These are phyloP conservation scores for Clonostachys solani DNA, from an alignment of 2,329 filamentous ascomycete genomes.

Conservation along the genomic window DNA sequence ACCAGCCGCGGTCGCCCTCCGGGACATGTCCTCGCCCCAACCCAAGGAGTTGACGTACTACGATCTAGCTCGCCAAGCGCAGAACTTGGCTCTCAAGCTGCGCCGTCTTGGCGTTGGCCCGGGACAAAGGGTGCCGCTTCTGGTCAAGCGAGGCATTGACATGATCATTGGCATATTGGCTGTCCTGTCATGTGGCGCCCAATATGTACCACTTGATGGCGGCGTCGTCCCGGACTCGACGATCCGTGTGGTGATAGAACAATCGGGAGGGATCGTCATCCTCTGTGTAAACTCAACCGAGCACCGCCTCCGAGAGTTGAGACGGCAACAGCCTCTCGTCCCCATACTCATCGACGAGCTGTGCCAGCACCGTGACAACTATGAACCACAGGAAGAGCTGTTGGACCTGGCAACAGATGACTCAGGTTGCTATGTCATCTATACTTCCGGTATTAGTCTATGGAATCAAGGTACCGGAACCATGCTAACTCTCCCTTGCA, in stretches of 20 bases:
- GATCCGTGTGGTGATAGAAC: constrained; percentile 41
- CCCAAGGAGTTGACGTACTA: constrained; percentile 34
- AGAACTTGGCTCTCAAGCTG: constrained; percentile 34
- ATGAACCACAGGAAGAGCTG: constrained; percentile 6
- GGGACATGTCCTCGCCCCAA: constrained; percentile 21
- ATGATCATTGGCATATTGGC: constrained; percentile 55
- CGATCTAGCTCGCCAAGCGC: constrained; percentile 35
- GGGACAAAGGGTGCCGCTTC: constrained; percentile 45
- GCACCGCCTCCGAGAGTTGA: constrained; percentile 21
- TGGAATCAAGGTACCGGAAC: neutral
- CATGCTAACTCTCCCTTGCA: constrained; percentile 5
- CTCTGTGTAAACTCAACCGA: constrained; percentile 39
- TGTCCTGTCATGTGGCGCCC: constrained; percentile 50
- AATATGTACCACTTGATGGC: constrained; percentile 57
- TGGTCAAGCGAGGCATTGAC: constrained; percentile 49
- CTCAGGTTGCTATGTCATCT: constrained; percentile 42
- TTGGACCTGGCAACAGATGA: constrained; percentile 26
- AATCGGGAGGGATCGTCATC: constrained; percentile 37
- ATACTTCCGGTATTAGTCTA: constrained; percentile 41
- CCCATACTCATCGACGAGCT: constrained; percentile 21
- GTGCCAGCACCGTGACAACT: neutral
- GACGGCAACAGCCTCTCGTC: constrained; percentile 3
- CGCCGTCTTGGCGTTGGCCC: constrained; percentile 30
- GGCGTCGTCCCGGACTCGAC: constrained; percentile 43
- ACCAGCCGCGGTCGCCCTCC: constrained; percentile 31